phyloP scores from a whole-genome alignment of 1,284 basidiomycete genomes.

The Cutaneotrichosporon arboriforme region DNA sequence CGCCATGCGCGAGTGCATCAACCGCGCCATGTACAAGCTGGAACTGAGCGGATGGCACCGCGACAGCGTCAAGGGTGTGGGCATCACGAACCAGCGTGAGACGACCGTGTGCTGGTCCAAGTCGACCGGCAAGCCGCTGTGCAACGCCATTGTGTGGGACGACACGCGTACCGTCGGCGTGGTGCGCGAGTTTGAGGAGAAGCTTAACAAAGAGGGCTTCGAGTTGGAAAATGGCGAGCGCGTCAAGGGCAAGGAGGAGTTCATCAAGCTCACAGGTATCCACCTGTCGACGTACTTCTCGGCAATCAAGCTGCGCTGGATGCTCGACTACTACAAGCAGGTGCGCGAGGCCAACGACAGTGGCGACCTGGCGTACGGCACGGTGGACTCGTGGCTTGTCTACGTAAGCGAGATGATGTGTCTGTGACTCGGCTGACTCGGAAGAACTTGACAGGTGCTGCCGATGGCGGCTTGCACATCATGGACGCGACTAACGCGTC shows the following conservation, averaged over 20 bases:
- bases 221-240: constrained; percentile 52
- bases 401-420: constrained; percentile 46
- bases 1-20: constrained; percentile 72
- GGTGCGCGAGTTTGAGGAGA: constrained; percentile 70
- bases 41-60: constrained; percentile 66
- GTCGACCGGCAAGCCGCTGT: constrained; percentile 78
- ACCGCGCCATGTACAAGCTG: constrained; percentile 64
- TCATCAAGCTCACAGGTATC: constrained; percentile 58
- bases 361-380: constrained; percentile 84
- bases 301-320: constrained; percentile 92
- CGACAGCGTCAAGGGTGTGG: constrained; percentile 84
- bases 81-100: constrained; percentile 94
- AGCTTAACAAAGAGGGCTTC: constrained; percentile 68
- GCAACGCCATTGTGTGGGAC: constrained; percentile 92
- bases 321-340: constrained; percentile 81
- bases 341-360: constrained; percentile 74
- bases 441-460: constrained; percentile 70
- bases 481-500: constrained; percentile 97
- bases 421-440: background rate
- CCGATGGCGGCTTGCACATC: constrained; percentile 66
- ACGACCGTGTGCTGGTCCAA: constrained; percentile 93
- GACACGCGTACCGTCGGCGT: constrained; percentile 82
- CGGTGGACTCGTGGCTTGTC: constrained; percentile 80
- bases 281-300: constrained; percentile 97
- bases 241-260: constrained; percentile 56